Conservation (phyloP, 306 rosid species). For the Vicia faba region DNA sequence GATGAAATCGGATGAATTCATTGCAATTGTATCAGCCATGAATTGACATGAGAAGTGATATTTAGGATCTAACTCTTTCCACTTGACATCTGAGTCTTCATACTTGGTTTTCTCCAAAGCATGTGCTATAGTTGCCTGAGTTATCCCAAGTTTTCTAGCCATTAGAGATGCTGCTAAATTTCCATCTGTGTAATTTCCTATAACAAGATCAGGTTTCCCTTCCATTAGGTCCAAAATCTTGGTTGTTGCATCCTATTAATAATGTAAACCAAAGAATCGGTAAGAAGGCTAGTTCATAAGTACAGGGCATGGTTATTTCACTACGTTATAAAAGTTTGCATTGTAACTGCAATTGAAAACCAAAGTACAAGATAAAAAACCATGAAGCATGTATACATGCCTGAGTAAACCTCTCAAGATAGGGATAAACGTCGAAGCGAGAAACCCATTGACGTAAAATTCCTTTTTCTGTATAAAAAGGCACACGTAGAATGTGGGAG, state of each 20-base stretch:
- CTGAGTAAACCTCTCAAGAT: slow-evolving; percentile 79
- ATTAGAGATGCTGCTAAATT: slow-evolving; percentile 84
- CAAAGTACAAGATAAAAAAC: not conserved
- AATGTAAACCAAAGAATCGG: slow-evolving; percentile 5
- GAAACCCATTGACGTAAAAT: slow-evolving; percentile 77
- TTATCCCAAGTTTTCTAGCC: slow-evolving; percentile 83
- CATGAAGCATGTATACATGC: slow-evolving; percentile 40
- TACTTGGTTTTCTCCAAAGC: slow-evolving; percentile 94
- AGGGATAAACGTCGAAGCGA: slow-evolving; percentile 89
- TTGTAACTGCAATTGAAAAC: not conserved
- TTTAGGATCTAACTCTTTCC: slow-evolving; percentile 89
- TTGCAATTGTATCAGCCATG: slow-evolving; percentile 79
- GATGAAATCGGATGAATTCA: slow-evolving; percentile 92
- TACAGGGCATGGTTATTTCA: not conserved
- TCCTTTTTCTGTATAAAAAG: slow-evolving; percentile 69
- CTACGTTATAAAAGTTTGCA: not conserved
- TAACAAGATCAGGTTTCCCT: slow-evolving; percentile 79
- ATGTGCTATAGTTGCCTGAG: slow-evolving; percentile 93
- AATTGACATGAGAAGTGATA: slow-evolving; percentile 97
- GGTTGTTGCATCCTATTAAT: slow-evolving; percentile 65
- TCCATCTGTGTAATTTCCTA: slow-evolving; percentile 94
- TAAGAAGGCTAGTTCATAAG: slow-evolving; percentile 14
- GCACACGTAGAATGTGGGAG: slow-evolving; percentile 83
- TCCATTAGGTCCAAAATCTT: slow-evolving; percentile 69
- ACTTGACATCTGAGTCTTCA: slow-evolving; percentile 85